phyloP scores from a whole-genome alignment of 73 alveolate genomes.

The Uronychia binucleata region DNA sequence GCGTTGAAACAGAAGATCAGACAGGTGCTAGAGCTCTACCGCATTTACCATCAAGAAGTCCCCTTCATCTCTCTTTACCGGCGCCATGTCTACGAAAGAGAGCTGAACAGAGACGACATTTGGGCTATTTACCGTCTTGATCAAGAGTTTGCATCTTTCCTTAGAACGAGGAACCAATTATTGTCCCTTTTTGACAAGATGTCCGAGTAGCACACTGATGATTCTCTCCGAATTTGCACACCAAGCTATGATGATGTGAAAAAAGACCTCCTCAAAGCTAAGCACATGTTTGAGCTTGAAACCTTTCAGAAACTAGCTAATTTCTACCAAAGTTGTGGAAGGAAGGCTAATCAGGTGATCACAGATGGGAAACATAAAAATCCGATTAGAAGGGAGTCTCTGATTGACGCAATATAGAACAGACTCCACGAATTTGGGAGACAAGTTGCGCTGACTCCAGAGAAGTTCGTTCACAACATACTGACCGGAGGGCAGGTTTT shows the following conservation, averaged over 20 bases:
- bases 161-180: slow-evolving; percentile 4
- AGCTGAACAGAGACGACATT: not conserved
- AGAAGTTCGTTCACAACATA: not conserved
- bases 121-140: not conserved
- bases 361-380: not conserved
- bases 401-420: not conserved
- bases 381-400: not conserved
- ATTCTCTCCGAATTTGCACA: too few relatives aligned
- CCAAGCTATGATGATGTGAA: too few relatives aligned
- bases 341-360: not conserved
- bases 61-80: not conserved
- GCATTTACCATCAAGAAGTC: not conserved
- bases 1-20: not conserved
- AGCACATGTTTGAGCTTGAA: not conserved
- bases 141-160: slow-evolving; percentile 1
- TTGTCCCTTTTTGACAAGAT: too few relatives aligned
- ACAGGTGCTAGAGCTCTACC: not conserved
- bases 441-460: not conserved
- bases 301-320: not conserved
- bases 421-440: not conserved
- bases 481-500: not conserved
- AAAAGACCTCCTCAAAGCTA: not conserved
- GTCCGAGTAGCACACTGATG: too few relatives aligned
- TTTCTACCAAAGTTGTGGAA: not conserved
- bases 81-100: not conserved